Evolutionary conservation across 805 yeast genomes (phyloP), one percentile per base, ranked within the genome.

Genomic region (Jamesozyma rosinii): DNA sequence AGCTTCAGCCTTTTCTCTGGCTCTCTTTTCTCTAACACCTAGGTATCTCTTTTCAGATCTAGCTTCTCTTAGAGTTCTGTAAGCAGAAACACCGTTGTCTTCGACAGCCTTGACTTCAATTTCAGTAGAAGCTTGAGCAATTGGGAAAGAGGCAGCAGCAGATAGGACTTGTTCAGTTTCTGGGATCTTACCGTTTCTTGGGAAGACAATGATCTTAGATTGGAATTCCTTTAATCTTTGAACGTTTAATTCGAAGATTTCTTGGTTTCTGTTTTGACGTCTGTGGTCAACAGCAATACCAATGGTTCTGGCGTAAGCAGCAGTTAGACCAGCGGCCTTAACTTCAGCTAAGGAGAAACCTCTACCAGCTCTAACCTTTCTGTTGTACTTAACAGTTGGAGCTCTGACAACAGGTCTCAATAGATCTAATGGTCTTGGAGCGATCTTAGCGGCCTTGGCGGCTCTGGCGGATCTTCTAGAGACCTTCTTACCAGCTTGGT

Each of bases 241-340:
- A 66, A 92, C 97, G 76, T 92, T 92, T 61, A 78, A 75, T 69
- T 90, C 92, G 63, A 88, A 86, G 67, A 84, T 88, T 78, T 89
- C 98, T 64, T 84, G 84, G 64, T 89, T 81, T 79, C 86, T 89
- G 95, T 92, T 92, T 71, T 83, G 90, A 77, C 98, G 89, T 81
- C 98, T 90, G 90, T 86, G 95, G 79, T 92, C 98, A 67, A 90
- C 97, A 63, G 98, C 87, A 66, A 92, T 86, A 74, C 98, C 98
- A 64, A 92, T 72, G 67, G 97, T 83, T 83, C 95, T 88, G 69
- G 98, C 98, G 76, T 86, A 87, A 72, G 88, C 85, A 58, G 88
- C 74, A 64, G 89, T 73, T 66, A 86, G 78, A 67, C 95, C 96
- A 69, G 86, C 97, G 69, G 96, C 96, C 81, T 90, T 90, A 67